These are phyloP conservation scores for Samsoniella hepiali DNA, from an alignment of 2,329 filamentous ascomycete genomes.

Conservation along the genomic window DNA sequence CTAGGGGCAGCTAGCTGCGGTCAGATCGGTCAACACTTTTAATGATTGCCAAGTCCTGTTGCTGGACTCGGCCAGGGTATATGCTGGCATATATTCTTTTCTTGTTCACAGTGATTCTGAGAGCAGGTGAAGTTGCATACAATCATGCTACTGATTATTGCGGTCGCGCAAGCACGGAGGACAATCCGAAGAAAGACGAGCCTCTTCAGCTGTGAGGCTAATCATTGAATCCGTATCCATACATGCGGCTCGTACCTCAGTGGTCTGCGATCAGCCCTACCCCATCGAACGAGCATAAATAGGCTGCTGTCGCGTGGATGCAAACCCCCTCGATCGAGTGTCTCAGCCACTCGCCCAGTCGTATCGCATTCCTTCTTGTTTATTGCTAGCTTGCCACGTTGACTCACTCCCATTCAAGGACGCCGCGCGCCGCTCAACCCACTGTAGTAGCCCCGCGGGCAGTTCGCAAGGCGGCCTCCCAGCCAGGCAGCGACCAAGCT, in stretches of 20 bases:
- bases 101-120: too few relatives aligned
- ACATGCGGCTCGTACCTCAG: too few relatives aligned
- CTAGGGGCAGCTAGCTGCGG: background rate
- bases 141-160: too few relatives aligned
- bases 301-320: background rate
- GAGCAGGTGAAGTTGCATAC: too few relatives aligned
- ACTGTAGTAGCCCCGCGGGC: background rate
- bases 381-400: background rate
- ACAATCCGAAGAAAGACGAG: background rate
- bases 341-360: background rate
- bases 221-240: background rate
- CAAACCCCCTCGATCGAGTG: background rate
- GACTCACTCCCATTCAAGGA: background rate
- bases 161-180: too few relatives aligned
- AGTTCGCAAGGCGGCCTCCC: slow-evolving; percentile 14
- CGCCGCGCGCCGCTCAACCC: background rate
- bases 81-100: too few relatives aligned
- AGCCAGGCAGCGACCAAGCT: background rate
- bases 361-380: background rate
- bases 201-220: background rate
- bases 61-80: too few relatives aligned
- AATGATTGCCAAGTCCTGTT: background rate
- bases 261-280: too few relatives aligned
- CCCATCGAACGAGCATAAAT: background rate
- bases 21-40: background rate